These are phyloP conservation scores for Globisporangium irregulare DNA, from an alignment of 352 stramenopile species.

Conservation along the genomic window DNA sequence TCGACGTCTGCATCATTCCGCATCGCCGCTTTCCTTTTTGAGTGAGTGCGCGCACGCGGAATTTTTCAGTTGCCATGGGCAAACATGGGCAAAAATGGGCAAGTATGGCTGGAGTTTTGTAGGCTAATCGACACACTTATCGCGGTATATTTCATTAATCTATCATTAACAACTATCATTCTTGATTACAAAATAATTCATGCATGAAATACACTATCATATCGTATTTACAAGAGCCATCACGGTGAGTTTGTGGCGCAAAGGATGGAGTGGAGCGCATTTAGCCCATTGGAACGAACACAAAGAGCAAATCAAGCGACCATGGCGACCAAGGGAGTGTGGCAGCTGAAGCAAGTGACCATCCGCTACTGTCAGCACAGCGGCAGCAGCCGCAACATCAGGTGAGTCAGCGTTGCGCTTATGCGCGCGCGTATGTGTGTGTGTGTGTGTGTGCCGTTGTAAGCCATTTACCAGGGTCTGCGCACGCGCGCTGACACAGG, in stretches of 20 bases:
- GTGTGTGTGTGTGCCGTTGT: not conserved
- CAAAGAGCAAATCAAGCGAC: conserved; percentile 8
- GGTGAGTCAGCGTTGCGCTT: conserved; percentile 22
- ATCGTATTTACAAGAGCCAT: no score
- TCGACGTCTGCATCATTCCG: conserved; percentile 10
- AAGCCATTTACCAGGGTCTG: not conserved
- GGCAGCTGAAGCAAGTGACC: conserved; percentile 77
- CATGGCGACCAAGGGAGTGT: conserved; percentile 77
- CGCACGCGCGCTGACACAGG: not conserved
- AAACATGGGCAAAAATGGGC: no score
- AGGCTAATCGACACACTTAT: no score
- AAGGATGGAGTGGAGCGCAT: conserved; percentile 12
- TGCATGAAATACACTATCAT: no score
- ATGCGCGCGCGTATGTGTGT: not conserved
- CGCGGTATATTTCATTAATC: no score
- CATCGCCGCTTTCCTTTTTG: conserved; percentile 14
- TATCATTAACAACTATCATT: no score
- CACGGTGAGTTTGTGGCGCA: not conserved
- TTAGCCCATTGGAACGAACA: not conserved
- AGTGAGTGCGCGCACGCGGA: not conserved
- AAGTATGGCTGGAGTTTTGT: no score
- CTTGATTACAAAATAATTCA: no score
- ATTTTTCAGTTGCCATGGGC: not conserved
- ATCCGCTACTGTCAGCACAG: conserved; percentile 80
- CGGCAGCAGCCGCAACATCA: conserved; percentile 75